Conservation (phyloP, 306 rosid species). For the Cajanus cajan region DNA sequence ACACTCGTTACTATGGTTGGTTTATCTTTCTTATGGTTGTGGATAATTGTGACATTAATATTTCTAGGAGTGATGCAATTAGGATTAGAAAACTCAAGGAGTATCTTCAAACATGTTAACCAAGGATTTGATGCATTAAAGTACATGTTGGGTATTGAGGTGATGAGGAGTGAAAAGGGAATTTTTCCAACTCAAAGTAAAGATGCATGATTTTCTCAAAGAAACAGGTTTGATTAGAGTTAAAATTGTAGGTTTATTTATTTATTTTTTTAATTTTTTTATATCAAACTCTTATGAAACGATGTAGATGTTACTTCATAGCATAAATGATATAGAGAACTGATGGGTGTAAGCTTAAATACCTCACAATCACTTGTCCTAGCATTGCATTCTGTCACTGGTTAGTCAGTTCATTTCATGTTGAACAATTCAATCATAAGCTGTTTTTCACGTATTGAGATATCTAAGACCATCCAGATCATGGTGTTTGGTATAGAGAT, state of each 20-base stretch:
- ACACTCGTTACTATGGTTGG: background rate
- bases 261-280: no score
- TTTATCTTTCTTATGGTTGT: background rate
- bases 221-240: background rate
- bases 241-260: background rate
- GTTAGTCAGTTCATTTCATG: background rate
- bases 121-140: no score
- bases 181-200: background rate
- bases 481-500: background rate
- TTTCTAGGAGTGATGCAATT: background rate
- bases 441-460: background rate
- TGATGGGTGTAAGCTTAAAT: background rate
- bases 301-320: background rate
- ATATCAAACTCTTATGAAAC: no score
- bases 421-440: background rate
- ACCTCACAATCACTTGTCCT: background rate
- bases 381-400: background rate
- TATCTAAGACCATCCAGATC: background rate
- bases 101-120: background rate
- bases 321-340: background rate
- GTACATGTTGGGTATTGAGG: no score
- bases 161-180: background rate
- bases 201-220: background rate
- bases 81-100: no score
- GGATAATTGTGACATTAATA: background rate